Percentiles rank a stretch among this genome's conserved stretches.
Conservation (phyloP, 257 asterid genomes). For the Solanum dulcamara region DNA sequence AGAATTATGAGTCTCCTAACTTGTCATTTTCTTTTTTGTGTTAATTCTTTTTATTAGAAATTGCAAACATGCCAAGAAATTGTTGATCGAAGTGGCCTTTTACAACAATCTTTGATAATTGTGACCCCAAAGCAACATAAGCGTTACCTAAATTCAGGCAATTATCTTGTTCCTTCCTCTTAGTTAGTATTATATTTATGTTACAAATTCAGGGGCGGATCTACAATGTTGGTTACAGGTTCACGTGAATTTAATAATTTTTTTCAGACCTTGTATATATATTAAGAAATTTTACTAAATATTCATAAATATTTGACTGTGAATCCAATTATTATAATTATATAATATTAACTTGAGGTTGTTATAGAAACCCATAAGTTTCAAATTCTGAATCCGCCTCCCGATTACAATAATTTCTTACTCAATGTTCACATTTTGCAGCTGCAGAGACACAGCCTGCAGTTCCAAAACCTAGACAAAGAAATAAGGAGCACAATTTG, state of each 20-base stretch:
- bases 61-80: conserved; percentile 25
- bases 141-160: conserved; percentile 42
- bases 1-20: neutral
- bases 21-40: neutral
- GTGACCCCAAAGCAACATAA: conserved; percentile 24
- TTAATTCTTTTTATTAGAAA: conserved; percentile 16
- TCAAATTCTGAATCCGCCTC: neutral
- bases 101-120: conserved; percentile 18
- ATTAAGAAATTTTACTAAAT: neutral
- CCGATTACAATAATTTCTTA: neutral
- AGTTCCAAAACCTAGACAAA: neutral
- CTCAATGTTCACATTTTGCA: neutral
- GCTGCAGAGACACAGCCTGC: conserved; percentile 12
- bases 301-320: neutral
- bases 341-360: neutral
- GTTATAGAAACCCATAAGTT: neutral
- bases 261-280: neutral
- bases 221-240: neutral
- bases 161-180: neutral
- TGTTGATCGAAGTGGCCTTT: conserved; percentile 24
- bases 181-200: neutral
- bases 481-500: conserved; percentile 2
- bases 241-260: conserved; percentile 6
- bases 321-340: neutral
- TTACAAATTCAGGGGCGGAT: neutral